phyloP scores from a whole-genome alignment of 106 monocot genomes.

The Platanthera guangdongensis region DNA sequence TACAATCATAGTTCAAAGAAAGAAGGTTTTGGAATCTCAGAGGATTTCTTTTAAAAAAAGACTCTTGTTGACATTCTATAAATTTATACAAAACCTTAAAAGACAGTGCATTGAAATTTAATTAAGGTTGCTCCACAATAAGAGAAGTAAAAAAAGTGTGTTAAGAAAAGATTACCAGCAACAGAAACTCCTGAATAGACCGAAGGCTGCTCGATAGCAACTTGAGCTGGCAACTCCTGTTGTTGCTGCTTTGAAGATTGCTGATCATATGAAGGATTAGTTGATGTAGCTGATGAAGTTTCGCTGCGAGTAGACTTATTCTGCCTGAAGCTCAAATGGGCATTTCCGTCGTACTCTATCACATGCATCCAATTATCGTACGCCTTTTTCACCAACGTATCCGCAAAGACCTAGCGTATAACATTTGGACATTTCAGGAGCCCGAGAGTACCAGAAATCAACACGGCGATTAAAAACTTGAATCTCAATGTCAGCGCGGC shows the following conservation, averaged over 20 bases:
- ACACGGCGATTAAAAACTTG: too few relatives aligned
- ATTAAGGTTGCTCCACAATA: too few relatives aligned
- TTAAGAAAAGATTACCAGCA: conserved; percentile 14
- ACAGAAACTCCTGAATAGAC: conserved; percentile 8
- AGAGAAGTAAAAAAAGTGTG: too few relatives aligned
- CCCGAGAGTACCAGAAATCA: too few relatives aligned
- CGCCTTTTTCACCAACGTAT: conserved; percentile 62
- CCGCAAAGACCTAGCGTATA: conserved; percentile 47
- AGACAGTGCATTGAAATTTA: background rate
- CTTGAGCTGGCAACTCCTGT: background rate
- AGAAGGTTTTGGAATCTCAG: too few relatives aligned
- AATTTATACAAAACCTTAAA: background rate
- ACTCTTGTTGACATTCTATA: too few relatives aligned
- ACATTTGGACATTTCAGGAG: too few relatives aligned
- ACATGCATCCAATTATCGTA: conserved; percentile 63
- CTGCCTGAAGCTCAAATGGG: conserved; percentile 31
- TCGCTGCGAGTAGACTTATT: conserved; percentile 23
- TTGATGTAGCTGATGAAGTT: conserved; percentile 9
- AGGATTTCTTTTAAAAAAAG: too few relatives aligned
- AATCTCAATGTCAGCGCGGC: too few relatives aligned
- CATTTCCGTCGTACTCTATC: conserved; percentile 54
- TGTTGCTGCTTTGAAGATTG: background rate
- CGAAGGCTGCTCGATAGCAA: conserved; percentile 2
- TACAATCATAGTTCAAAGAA: too few relatives aligned
- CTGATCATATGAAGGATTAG: conserved; percentile 19